These are phyloP conservation scores for Rhizopogon vinicolor DNA, from an alignment of 768 basidiomycete genomes.

Conservation along the genomic window DNA sequence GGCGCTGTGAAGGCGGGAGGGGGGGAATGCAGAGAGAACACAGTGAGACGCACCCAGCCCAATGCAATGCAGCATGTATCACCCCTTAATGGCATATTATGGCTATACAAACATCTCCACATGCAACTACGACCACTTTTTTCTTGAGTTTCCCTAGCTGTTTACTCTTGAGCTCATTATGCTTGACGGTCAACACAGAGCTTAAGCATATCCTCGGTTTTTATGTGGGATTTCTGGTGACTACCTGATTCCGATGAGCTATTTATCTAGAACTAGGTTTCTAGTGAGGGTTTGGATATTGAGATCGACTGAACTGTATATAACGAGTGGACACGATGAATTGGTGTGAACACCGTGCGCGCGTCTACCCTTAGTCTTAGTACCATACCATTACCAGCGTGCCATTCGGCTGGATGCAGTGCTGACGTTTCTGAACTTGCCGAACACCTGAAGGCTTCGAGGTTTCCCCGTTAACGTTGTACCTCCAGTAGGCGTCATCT, in stretches of 20 bases:
- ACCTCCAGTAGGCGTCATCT: neutral
- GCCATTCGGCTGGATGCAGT: neutral
- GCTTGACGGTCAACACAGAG: neutral
- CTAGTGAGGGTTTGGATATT: neutral
- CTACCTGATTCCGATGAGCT: neutral
- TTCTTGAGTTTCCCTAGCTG: neutral
- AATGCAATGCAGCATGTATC: constrained; percentile 22
- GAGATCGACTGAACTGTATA: neutral
- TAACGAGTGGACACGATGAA: neutral
- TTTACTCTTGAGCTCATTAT: neutral
- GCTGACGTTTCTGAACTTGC: neutral
- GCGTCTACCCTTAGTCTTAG: neutral
- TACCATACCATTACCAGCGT: neutral
- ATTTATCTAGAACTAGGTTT: neutral
- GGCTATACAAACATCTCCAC: constrained; percentile 9
- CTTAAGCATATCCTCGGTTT: too few relatives aligned
- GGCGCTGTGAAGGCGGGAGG: constrained; percentile 2
- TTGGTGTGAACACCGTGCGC: neutral
- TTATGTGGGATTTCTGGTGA: neutral
- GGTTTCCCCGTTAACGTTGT: neutral
- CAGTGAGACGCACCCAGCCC: constrained; percentile 5
- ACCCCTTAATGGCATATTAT: constrained; percentile 11
- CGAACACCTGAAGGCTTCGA: neutral
- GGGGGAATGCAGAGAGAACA: constrained; percentile 3
- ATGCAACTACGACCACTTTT: constrained; percentile 14